phyloP scores from a whole-genome alignment of 2,329 filamentous ascomycete species.

The Hymenoscyphus linearis region DNA sequence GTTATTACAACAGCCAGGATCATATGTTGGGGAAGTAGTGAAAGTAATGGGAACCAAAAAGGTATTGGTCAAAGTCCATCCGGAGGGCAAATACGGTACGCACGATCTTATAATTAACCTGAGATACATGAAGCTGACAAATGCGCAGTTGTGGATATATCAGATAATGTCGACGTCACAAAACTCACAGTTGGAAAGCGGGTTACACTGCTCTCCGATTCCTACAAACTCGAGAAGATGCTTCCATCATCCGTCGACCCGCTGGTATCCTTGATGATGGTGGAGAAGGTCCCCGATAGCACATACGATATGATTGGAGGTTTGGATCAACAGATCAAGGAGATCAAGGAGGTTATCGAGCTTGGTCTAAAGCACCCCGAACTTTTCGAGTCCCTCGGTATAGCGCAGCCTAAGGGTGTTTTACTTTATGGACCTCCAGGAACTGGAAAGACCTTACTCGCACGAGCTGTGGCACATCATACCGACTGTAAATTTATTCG shows the following conservation, averaged over 20 bases:
- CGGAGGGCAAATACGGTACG: slow-evolving; percentile 98
- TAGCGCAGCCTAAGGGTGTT: slow-evolving; percentile 96
- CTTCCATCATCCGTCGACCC: slow-evolving; percentile 97
- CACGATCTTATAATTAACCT: neutral
- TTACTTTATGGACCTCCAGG: slow-evolving; percentile 93
- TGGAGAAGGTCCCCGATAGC: slow-evolving; percentile 98
- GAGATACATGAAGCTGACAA: slow-evolving; percentile 15
- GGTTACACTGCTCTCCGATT: slow-evolving; percentile 92
- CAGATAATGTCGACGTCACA: slow-evolving; percentile 86
- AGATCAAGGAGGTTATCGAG: slow-evolving; percentile 99
- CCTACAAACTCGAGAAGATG: slow-evolving; percentile 98
- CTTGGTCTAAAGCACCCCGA: slow-evolving; percentile 97
- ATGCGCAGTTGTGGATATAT: slow-evolving; percentile 79
- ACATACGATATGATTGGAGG: slow-evolving; percentile 99
- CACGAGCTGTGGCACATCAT: slow-evolving; percentile 93
- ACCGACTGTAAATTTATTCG: slow-evolving; percentile 99
- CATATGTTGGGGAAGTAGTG: slow-evolving; percentile 98
- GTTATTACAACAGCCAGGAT: slow-evolving; percentile 91
- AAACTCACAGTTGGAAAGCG: slow-evolving; percentile 98
- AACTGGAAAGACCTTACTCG: slow-evolving; percentile 93
- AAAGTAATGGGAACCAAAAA: slow-evolving; percentile 99
- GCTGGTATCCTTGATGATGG: slow-evolving; percentile 99
- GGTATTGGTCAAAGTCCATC: slow-evolving; percentile 97
- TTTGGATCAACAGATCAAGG: slow-evolving; percentile 98
- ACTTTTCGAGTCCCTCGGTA: slow-evolving; percentile 97